Evolutionary conservation across 176 grass and related monocot genomes (phyloP), one percentile per base, ranked within the genome.

Genomic region (Triticum monococcum): DNA sequence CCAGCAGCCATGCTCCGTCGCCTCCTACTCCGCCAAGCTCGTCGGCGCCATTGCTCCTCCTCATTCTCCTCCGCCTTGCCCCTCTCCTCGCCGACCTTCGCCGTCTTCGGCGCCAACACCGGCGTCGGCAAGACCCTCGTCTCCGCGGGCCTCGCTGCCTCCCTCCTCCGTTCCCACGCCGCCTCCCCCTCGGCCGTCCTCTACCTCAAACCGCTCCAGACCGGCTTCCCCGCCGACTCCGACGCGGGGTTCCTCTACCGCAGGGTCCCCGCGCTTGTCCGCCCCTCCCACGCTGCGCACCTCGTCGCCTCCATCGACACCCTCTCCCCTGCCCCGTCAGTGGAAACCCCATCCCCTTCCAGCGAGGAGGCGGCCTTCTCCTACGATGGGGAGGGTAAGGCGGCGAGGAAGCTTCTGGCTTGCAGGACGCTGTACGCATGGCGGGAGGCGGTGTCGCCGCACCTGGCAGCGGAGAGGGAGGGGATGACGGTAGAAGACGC

Each of bases 161-260:
- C 93, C 31, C 77, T 94, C 26, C 86, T 95, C 81, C 52, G 28
- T 66, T 83, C 83, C 68, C 65, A 48, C 4, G 57, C 75, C 82
- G 24, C 81, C 22, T 56, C 65, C 35, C 38, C 86, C 18, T 86
- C 86, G 14, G 66, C 88, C 9, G 78, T 98, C 6, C 14, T 77
- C 85, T 98, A 95, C 90, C 86, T 98, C 84, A 98, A 98, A 76
- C 96, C 93, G 9, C 89, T 98, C 12, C 93, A 98, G 85, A 98
- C 96, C 5, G 93, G 96, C 41, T 98, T 91, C 84, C 96, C 93
- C 25, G 11, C 52, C 23, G 96, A 98, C 65, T 98, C 93, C 75
- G 96, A 98, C 73, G 83, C 96, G 45, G 82, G 92, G 9, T 98
- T 88, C 86, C 86, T 98, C 41, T 95, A 87, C 68, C 17, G 46